These are phyloP conservation scores for Phoma sp. DNA, from an alignment of 2,329 filamentous ascomycete species.

Conservation along the genomic window DNA sequence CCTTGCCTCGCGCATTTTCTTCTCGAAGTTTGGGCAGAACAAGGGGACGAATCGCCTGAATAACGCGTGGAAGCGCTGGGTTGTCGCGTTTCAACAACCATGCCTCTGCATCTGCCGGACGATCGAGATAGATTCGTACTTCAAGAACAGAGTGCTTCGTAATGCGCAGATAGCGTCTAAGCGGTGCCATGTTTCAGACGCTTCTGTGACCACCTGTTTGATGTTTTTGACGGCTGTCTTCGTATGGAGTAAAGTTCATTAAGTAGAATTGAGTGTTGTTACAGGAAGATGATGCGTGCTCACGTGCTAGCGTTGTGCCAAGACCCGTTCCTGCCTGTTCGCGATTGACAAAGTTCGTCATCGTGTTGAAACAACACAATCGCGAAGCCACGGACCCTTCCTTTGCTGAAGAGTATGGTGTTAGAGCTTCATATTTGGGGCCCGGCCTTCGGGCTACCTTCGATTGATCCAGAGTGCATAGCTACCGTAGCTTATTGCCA, in stretches of 20 bases:
- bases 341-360: neutral
- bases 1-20: slow-evolving; percentile 72
- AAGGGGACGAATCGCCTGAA: slow-evolving; percentile 81
- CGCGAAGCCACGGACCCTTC: neutral
- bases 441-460: slow-evolving; percentile 84
- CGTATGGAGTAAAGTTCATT: neutral
- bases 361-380: neutral
- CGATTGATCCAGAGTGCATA: slow-evolving; percentile 89
- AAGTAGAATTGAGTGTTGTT: neutral
- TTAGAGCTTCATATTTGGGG: slow-evolving; percentile 89
- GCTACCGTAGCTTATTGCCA: slow-evolving; percentile 80
- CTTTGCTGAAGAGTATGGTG: slow-evolving; percentile 51
- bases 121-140: slow-evolving; percentile 93
- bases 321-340: slow-evolving; percentile 1
- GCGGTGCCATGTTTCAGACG: slow-evolving; percentile 72
- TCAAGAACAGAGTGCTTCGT: slow-evolving; percentile 95
- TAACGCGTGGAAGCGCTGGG: slow-evolving; percentile 79
- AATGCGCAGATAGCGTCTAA: slow-evolving; percentile 88
- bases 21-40: slow-evolving; percentile 91
- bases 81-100: slow-evolving; percentile 83
- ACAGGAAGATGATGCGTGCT: slow-evolving; percentile 23
- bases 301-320: slow-evolving; percentile 29
- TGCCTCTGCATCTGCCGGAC: slow-evolving; percentile 78
- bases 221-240: slow-evolving; percentile 7
- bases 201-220: neutral